Percentiles rank a stretch among this genome's conserved stretches.
Evolutionary conservation across 345 rosid genomes (phyloP).

Genomic region (Hibiscus trionum): DNA sequence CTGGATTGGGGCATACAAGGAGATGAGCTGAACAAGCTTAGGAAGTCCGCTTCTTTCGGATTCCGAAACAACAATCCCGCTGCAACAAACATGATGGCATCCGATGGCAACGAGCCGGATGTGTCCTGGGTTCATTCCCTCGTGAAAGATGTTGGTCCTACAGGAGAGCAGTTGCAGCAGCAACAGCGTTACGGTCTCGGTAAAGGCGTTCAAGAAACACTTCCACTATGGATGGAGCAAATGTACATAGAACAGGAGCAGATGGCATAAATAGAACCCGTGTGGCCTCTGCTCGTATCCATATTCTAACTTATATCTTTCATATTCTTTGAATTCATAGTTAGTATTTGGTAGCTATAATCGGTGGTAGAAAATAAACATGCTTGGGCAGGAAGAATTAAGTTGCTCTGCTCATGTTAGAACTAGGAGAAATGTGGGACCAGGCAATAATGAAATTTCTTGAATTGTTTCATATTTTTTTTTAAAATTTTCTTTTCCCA

Average conservation of each 20-base stretch:
- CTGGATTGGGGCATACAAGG: conserved; percentile 87
- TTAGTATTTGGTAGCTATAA: conserved; percentile 3
- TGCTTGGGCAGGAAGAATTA: neutral
- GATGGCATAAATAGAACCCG: conserved; percentile 51
- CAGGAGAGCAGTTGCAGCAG: conserved; percentile 23
- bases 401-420: neutral
- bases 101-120: conserved; percentile 58
- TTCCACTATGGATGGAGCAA: conserved; percentile 77
- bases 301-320: conserved; percentile 12
- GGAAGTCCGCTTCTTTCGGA: conserved; percentile 75
- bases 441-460: neutral
- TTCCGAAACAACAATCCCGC: conserved; percentile 39
- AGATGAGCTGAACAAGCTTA: conserved; percentile 76
- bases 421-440: neutral
- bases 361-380: neutral
- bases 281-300: neutral
- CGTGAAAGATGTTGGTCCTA: conserved; percentile 60
- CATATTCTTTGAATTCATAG: conserved; percentile 20
- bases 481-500: no score
- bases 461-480: neutral
- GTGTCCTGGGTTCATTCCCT: conserved; percentile 85
- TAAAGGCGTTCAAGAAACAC: conserved; percentile 30
- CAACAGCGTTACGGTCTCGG: conserved; percentile 32
- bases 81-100: conserved; percentile 15
- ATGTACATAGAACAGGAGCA: conserved; percentile 87